A percentile compares a stretch with the other conserved stretches of the same genome.
These are phyloP conservation scores for Phytophthora uliginosa DNA, from an alignment of 352 stramenopile species.

Conservation along the genomic window DNA sequence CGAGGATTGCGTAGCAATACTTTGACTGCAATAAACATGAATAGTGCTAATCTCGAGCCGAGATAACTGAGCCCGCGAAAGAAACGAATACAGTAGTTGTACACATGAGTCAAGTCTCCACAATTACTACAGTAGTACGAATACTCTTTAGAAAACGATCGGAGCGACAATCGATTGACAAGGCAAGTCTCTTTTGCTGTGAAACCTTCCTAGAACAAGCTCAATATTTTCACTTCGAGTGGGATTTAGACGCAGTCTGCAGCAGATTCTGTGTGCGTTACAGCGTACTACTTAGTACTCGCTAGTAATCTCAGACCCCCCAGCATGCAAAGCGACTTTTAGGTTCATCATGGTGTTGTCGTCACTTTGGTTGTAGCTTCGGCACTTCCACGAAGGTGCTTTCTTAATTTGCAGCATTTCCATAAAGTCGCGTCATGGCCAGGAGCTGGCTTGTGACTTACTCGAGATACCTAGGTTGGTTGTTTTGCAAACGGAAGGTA, in stretches of 20 bases:
- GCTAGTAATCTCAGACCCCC: not conserved
- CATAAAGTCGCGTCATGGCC: too few relatives aligned
- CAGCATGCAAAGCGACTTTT: not conserved
- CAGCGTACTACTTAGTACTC: not conserved
- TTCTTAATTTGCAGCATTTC: too few relatives aligned
- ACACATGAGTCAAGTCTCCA: not conserved
- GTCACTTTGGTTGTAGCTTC: not conserved
- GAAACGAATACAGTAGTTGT: not conserved
- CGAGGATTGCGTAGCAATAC: too few relatives aligned
- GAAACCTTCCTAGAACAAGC: not conserved
- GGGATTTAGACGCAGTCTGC: too few relatives aligned
- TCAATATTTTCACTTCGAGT: not conserved
- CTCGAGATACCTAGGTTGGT: too few relatives aligned
- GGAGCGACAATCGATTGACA: not conserved
- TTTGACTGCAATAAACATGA: too few relatives aligned
- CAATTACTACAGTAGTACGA: not conserved
- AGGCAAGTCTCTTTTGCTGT: not conserved
- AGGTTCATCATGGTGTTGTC: too few relatives aligned
- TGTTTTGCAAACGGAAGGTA: too few relatives aligned
- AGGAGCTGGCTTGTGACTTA: too few relatives aligned
- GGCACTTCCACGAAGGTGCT: not conserved
- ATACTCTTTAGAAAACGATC: not conserved
- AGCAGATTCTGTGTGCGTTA: too few relatives aligned
- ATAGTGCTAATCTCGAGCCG: not conserved
- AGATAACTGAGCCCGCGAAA: not conserved